These are phyloP conservation scores for Phytophthora palmivora DNA, from an alignment of 352 stramenopile species.

Conservation along the genomic window DNA sequence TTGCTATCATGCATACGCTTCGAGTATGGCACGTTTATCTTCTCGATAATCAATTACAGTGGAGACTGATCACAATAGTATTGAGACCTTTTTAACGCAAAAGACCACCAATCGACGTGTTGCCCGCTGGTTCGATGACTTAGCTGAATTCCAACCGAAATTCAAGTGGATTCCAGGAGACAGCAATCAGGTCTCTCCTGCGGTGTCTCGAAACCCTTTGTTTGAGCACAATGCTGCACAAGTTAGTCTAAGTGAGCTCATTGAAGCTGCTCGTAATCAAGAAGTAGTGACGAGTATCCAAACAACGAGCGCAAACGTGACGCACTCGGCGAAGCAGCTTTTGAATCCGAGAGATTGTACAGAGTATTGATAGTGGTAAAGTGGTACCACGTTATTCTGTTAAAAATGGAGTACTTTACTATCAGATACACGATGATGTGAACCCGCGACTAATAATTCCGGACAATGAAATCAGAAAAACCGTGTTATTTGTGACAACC, in stretches of 20 bases:
- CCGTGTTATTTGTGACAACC: no score
- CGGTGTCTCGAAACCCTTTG: not conserved
- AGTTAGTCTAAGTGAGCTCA: no score
- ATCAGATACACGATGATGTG: no score
- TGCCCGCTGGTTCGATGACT: slow-evolving; percentile 23
- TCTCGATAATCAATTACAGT: slow-evolving; percentile 12
- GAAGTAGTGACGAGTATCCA: slow-evolving; percentile 13
- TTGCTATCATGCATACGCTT: no score
- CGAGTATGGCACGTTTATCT: slow-evolving; percentile 23
- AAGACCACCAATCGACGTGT: slow-evolving; percentile 23
- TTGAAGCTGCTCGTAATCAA: slow-evolving; percentile 1
- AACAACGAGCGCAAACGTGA: no score
- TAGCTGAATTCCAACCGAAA: slow-evolving; percentile 12
- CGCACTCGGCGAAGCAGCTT: slow-evolving; percentile 4
- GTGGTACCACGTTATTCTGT: slow-evolving; percentile 6
- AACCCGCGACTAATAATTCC: no score
- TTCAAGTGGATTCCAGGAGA: no score
- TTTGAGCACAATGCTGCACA: slow-evolving; percentile 18
- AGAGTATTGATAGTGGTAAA: slow-evolving; percentile 5
- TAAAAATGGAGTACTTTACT: no score
- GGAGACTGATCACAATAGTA: slow-evolving; percentile 24
- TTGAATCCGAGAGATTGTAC: no score
- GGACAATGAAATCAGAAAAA: no score
- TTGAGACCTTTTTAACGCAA: slow-evolving; percentile 26
- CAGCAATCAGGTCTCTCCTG: slow-evolving; percentile 14